Percentiles rank a stretch among this genome's conserved stretches.
These are phyloP conservation scores for Syzygium aromaticum DNA, from an alignment of 345 rosid genomes.

Conservation along the genomic window DNA sequence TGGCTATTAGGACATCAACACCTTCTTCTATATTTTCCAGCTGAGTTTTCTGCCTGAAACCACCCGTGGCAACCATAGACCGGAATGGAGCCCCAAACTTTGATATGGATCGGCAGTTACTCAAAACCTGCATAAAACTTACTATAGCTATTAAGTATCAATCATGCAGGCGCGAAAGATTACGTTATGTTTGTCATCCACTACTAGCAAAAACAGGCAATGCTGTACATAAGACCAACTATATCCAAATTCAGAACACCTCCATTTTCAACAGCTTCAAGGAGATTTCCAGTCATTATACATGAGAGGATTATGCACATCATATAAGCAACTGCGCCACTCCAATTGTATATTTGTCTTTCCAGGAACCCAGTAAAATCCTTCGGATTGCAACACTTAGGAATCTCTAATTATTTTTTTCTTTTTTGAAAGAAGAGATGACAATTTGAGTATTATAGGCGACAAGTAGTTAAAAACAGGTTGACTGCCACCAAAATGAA, in stretches of 20 bases:
- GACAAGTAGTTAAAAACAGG: background rate
- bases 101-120: conserved; percentile 65
- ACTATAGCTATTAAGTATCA: background rate
- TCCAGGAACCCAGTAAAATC: background rate
- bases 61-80: conserved; percentile 87
- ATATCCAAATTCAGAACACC: background rate
- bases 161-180: background rate
- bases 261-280: background rate
- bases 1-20: conserved; percentile 76
- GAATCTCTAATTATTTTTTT: background rate
- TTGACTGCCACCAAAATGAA: background rate
- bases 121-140: conserved; percentile 59
- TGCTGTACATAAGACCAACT: background rate
- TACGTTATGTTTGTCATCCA: background rate
- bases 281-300: background rate
- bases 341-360: background rate
- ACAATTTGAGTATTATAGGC: background rate
- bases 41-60: conserved; percentile 86
- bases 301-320: background rate
- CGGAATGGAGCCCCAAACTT: conserved; percentile 85
- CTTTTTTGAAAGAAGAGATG: background rate
- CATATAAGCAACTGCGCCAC: background rate
- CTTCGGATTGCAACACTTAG: background rate
- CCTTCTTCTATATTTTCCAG: conserved; percentile 72
- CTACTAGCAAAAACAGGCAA: background rate